Percentiles rank a stretch among this genome's conserved stretches.
These are phyloP conservation scores for Vanderwaltozyma polyspora DNA, from an alignment of 805 yeast species.

Conservation along the genomic window DNA sequence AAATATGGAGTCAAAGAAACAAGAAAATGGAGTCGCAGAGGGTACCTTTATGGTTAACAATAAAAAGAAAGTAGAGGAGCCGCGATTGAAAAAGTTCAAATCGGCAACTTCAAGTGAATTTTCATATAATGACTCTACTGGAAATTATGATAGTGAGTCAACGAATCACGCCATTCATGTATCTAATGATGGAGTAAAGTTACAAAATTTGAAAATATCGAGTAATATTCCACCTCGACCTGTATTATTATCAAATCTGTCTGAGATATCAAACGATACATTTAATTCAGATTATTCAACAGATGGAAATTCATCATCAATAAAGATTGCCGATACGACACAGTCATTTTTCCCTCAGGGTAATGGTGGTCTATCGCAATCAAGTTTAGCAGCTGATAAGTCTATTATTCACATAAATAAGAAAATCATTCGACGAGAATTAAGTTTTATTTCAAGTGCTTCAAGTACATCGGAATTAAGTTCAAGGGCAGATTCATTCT, in stretches of 20 bases:
- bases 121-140: slow-evolving; percentile 24
- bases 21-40: too few relatives aligned
- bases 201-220: slow-evolving; percentile 5
- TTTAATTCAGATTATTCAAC: slow-evolving; percentile 43
- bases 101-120: slow-evolving; percentile 19
- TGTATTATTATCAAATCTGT: slow-evolving; percentile 37
- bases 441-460: slow-evolving; percentile 29
- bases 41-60: too few relatives aligned
- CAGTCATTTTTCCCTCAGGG: slow-evolving; percentile 3
- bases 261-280: slow-evolving; percentile 33
- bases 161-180: slow-evolving; percentile 2
- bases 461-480: slow-evolving; percentile 32
- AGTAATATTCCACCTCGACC: slow-evolving; percentile 30
- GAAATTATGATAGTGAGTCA: slow-evolving; percentile 18
- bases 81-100: slow-evolving; percentile 17
- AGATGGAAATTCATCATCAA: slow-evolving; percentile 12
- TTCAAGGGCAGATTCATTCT: slow-evolving; percentile 31
- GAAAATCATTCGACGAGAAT: slow-evolving; percentile 24
- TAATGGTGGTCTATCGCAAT: too few relatives aligned
- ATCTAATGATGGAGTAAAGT: neutral
- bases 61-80: too few relatives aligned
- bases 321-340: slow-evolving; percentile 6
- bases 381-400: too few relatives aligned
- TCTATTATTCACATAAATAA: too few relatives aligned
- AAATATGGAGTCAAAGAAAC: too few relatives aligned